Percentiles rank a stretch among this genome's conserved stretches.
Evolutionary conservation across 768 basidiomycete genomes (phyloP).

Genomic region (Coprinellus micaceus): DNA sequence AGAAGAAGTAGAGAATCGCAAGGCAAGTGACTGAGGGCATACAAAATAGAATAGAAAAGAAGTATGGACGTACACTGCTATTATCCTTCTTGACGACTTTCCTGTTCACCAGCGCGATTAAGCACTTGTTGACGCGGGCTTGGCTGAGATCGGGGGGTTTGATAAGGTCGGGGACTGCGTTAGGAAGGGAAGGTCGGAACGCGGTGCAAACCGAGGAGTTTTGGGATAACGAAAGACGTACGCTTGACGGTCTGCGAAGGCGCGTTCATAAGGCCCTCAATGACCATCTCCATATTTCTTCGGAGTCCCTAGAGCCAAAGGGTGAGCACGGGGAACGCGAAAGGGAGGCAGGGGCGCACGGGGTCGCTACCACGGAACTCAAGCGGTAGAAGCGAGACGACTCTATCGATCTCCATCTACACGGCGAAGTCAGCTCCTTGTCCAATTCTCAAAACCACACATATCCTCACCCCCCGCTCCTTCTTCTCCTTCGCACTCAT

Average conservation of each 20-base stretch:
- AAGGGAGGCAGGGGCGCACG: conserved; percentile 39
- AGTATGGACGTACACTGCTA: conserved; percentile 41
- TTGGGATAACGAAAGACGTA: conserved; percentile 29
- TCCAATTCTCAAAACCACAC: neutral
- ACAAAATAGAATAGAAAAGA: neutral
- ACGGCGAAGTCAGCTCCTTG: neutral
- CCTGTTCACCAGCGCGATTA: conserved; percentile 85
- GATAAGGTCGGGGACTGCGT: conserved; percentile 71
- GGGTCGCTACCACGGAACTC: conserved; percentile 90
- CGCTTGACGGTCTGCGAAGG: conserved; percentile 59
- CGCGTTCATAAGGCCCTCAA: conserved; percentile 70
- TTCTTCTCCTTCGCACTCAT: conserved; percentile 79
- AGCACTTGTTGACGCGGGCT: conserved; percentile 88
- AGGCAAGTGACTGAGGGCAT: too few species aligned
- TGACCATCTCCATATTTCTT: conserved; percentile 74
- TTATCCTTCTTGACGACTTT: conserved; percentile 81
- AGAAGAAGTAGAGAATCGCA: too few species aligned
- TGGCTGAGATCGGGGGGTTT: conserved; percentile 81
- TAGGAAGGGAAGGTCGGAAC: neutral
- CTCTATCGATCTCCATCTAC: conserved; percentile 64
- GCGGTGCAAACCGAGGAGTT: neutral
- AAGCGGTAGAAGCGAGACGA: conserved; percentile 74
- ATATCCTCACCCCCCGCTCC: conserved; percentile 59
- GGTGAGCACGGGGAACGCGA: neutral
- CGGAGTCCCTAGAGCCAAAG: conserved; percentile 54